Base-by-base conservation (phyloP, 1,284 basidiomycete genomes). In the Sporisorium exsertum region DNA sequence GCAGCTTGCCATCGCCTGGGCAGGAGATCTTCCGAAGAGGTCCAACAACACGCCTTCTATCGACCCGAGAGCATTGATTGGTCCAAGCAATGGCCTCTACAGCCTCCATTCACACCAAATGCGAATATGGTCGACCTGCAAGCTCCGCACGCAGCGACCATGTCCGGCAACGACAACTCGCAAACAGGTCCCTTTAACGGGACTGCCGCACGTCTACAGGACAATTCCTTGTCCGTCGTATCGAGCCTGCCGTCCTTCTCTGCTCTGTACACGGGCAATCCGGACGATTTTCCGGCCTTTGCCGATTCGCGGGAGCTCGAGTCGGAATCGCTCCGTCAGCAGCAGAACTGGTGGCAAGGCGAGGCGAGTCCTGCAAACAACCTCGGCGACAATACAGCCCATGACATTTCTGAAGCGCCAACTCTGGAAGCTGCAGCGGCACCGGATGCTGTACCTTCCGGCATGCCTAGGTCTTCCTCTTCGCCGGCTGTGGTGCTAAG, bases 211-310 rank as follows among this genome's bases (percentile, higher is more conserved):
- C 72, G 52, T 32, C 26, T 55, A n/a, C 63, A 60, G 37, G 50
- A 69, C 40, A 46, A 52, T 35, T 78, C 67, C 3, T 26, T 79
- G 3, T 73, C 80, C 45, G 68, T 60, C 27, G 55, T 81, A 12
- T 69, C 72, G 32, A 78, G 72, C 45, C 60, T 79, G 16, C 80
- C 80, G 5, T 78, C 77, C 51, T 83, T 84, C 58, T 84, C 83
- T 1, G 73, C 72, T 1, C 68, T 84, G 33, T 84, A 70, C 52
- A 46, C 64, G 13, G 82, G 82, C 27, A 54, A 80, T 24, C 59
- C 78, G 8, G 72, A 81, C 54, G 77, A 83, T 42, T 84, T 84
- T 60, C 83, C 83, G 0, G 77, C 68, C 1, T 83, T 80, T 47
- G 55, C 58, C 13, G 81, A 84, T 50, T 78, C 80, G 13, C 63